These are phyloP conservation scores for Ligustrum vulgare DNA, from an alignment of 257 asterid species.

Conservation along the genomic window DNA sequence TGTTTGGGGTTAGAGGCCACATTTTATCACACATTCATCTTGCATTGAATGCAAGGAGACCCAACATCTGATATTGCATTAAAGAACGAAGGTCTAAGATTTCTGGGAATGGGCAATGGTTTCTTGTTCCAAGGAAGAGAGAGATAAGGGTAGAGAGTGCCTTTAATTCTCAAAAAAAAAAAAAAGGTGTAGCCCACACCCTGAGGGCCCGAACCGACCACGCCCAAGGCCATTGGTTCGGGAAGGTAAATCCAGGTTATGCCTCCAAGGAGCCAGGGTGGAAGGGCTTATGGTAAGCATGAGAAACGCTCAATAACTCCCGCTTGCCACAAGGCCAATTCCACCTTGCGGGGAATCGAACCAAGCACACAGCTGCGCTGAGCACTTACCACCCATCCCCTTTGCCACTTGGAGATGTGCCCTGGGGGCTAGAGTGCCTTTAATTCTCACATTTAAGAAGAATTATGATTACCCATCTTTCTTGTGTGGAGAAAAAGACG, in stretches of 20 bases:
- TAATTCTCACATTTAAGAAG: slow-evolving; percentile 26
- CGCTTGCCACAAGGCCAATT: no score
- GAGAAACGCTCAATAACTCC: no score
- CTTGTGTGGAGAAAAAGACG: slow-evolving; percentile 15
- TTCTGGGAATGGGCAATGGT: slow-evolving; percentile 32
- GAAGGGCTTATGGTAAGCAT: no score
- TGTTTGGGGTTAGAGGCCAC: slow-evolving; percentile 10
- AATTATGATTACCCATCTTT: slow-evolving; percentile 49
- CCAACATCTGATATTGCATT: slow-evolving; percentile 49
- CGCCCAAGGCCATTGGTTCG: no score
- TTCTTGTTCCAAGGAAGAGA: slow-evolving; percentile 39
- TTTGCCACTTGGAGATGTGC: no score
- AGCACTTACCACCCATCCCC: no score
- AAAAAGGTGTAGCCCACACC: no score
- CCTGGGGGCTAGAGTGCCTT: slow-evolving; percentile 24
- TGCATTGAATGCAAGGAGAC: slow-evolving; percentile 34
- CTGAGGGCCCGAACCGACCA: no score
- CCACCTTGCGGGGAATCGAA: no score
- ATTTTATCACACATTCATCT: slow-evolving; percentile 28
- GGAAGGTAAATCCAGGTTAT: no score
- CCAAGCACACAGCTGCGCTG: no score
- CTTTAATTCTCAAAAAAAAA: slow-evolving; percentile 29
- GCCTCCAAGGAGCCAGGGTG: no score
- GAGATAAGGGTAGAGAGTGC: slow-evolving; percentile 13
- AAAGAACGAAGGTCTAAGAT: slow-evolving; percentile 34